phyloP scores from a whole-genome alignment of 2,329 filamentous ascomycete genomes.

The Sarocladium brachiariae region DNA sequence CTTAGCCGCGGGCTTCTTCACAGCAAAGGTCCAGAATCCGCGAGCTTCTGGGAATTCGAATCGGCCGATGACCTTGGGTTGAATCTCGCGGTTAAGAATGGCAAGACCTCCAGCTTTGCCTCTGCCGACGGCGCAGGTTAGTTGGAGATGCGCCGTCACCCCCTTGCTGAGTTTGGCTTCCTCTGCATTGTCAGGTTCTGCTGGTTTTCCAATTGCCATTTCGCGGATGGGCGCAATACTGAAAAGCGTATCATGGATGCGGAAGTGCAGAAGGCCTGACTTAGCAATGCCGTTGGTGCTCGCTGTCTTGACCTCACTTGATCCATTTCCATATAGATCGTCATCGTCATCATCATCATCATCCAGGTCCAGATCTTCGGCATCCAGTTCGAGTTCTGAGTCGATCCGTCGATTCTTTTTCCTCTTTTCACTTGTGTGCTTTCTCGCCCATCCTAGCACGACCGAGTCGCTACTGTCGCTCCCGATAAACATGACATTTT shows the following conservation, averaged over 20 bases:
- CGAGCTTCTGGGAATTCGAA: slow-evolving; percentile 67
- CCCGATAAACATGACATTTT: slow-evolving; percentile 71
- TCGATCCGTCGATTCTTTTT: slow-evolving; percentile 56
- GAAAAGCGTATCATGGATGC: slow-evolving; percentile 67
- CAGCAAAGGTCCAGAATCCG: slow-evolving; percentile 74
- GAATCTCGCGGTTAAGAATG: slow-evolving; percentile 70
- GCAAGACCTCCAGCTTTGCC: slow-evolving; percentile 65
- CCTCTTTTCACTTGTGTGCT: slow-evolving; percentile 56
- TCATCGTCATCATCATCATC: slow-evolving; percentile 62
- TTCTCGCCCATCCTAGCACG: slow-evolving; percentile 71
- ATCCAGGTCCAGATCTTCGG: slow-evolving; percentile 45
- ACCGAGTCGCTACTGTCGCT: slow-evolving; percentile 78
- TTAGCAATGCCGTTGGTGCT: slow-evolving; percentile 35
- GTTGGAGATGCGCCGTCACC: slow-evolving; percentile 50
- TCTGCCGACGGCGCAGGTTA: slow-evolving; percentile 56
- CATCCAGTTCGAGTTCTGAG: slow-evolving; percentile 37
- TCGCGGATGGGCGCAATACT: slow-evolving; percentile 77
- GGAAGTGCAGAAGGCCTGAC: slow-evolving; percentile 63
- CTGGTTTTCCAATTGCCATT: slow-evolving; percentile 59
- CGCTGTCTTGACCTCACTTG: slow-evolving; percentile 49
- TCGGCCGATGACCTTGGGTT: slow-evolving; percentile 62
- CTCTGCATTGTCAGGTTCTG: slow-evolving; percentile 35
- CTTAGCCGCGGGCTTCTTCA: slow-evolving; percentile 60
- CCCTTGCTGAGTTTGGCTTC: slow-evolving; percentile 34
- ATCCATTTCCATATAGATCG: slow-evolving; percentile 55